These are phyloP conservation scores for Allantophomopsis lycopodina DNA, from an alignment of 2,329 filamentous ascomycete genomes.

Conservation along the genomic window DNA sequence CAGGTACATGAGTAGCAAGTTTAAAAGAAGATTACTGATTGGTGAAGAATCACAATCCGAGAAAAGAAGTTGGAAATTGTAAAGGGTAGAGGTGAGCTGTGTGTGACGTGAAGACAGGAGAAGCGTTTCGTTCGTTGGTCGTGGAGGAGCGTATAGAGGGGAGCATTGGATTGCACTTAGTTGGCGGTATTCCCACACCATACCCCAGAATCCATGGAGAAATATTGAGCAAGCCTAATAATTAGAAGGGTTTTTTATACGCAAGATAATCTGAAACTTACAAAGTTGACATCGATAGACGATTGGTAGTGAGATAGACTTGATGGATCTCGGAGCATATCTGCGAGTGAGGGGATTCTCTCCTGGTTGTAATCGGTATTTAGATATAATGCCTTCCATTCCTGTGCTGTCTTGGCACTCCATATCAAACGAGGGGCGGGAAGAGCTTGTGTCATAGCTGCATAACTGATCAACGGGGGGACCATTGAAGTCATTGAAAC, in stretches of 20 bases:
- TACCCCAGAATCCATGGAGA: slow-evolving; percentile 49
- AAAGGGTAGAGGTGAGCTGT: slow-evolving; percentile 32
- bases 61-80: slow-evolving; percentile 1
- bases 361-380: background rate
- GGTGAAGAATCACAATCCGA: slow-evolving; percentile 1
- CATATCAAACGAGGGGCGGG: slow-evolving; percentile 49
- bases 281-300: background rate
- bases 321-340: background rate
- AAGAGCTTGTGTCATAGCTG: slow-evolving; percentile 52
- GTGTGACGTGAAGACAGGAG: slow-evolving; percentile 42
- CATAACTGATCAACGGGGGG: slow-evolving; percentile 53
- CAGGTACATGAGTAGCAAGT: slow-evolving; percentile 39
- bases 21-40: background rate
- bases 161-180: slow-evolving; percentile 18
- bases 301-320: background rate
- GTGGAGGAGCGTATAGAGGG: background rate
- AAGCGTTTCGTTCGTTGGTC: slow-evolving; percentile 21
- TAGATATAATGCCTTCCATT: slow-evolving; percentile 52
- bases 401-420: slow-evolving; percentile 45
- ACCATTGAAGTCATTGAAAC: slow-evolving; percentile 53
- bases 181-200: slow-evolving; percentile 53
- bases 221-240: slow-evolving; percentile 29
- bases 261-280: background rate
- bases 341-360: no score
- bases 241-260: background rate